Evolutionary conservation across 2,329 filamentous ascomycete genomes (phyloP), one percentile per base, ranked within the genome.

Genomic region (Rosellinia necatrix): DNA sequence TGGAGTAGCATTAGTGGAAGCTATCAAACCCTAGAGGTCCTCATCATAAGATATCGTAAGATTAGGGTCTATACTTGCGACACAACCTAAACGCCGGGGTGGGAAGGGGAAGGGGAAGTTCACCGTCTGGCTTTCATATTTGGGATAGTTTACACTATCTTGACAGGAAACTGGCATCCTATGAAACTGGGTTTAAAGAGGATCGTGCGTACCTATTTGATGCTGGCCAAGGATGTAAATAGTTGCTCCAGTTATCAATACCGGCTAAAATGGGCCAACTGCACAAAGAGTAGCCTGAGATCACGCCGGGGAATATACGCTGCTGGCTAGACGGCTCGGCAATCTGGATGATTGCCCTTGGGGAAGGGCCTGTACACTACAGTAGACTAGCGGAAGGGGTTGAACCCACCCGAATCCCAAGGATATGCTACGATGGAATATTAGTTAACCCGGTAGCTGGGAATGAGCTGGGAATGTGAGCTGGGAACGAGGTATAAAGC

Each of bases 221-320:
- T 43, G 13, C 30, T 37, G 22, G 13, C 13, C 10, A n/a, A 8
- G 34, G 13, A 7, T 30, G 27, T 6, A 30, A 30, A 30, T 6
- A 13, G 15, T 15, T 37, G 8, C 34, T 37, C 13, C 12, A 6
- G 21, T 13, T 30, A 29, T 53, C 30, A 49, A 9, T 46, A 46
- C 13, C 52, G 55, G 55, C 55, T 58, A 58, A 54, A 58, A 56
- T 17, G 40, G 40, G 37, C 38, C 19, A 35, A 48, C 30, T 37
- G 32, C 12, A 37, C 19, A 21, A 17, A 37, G 27, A 15, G 12
- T 9, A 35, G 9, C 47, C 47, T 19, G 25, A 25, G 24, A 40
- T 47, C 34, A 17, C 5, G 9, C 21, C 25, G 13, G 35, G 29
- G 25, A 9, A 29, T 25, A 13, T 29, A 32, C 37, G 10, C 22